Base-by-base conservation (phyloP, 768 basidiomycete genomes). In the Tubosaeta sp. region DNA sequence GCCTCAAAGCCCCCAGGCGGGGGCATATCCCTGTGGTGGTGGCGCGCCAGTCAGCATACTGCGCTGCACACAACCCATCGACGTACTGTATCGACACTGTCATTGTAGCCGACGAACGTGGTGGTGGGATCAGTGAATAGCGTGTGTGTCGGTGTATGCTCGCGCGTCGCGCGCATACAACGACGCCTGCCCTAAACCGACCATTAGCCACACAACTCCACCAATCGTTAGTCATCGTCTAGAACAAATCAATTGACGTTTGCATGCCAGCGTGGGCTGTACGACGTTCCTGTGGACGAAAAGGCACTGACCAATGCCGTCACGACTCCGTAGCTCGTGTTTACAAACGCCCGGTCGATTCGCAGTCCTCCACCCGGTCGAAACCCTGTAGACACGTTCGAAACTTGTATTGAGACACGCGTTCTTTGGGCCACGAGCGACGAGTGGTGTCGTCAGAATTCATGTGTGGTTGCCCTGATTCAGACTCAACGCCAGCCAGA, bases 1-100 rank as follows among this genome's bases (percentile, higher is more conserved):
- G 86, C 73, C 66, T 90, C 93, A 72, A 95, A 99, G 2, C 95
- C 95, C 55, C 93, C 94, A 40, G 83, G 60, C 36, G 95, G 95
- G 61, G 95, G 95, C 84, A 99, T 87, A 66, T 99, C 95, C 72
- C 94, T 96, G 71, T 52, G 49, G 59, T 52, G 51, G 57, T 16
- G 41, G 46, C 49, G 21, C 27, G 43, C 21, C 32, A 39, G 52
- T 59, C 44, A 58, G 32, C 44, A 30, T 30, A 46, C 38, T 19
- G 54, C 36, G 38, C 49, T 45, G 13, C n/a, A 27, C 53, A 25
- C 40, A 57, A 35, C 59, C 52, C 39, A 34, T 34, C 35, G 10
- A 63, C 62, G 29, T 51, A 68, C 64, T 67, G 69, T 52, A 62
- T 52, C 30, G 62, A 65, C 66, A 67, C 56, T 58, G 46, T 5